phyloP scores from a whole-genome alignment of 2,329 filamentous ascomycete species.

The Colletotrichum sansevieriae region DNA sequence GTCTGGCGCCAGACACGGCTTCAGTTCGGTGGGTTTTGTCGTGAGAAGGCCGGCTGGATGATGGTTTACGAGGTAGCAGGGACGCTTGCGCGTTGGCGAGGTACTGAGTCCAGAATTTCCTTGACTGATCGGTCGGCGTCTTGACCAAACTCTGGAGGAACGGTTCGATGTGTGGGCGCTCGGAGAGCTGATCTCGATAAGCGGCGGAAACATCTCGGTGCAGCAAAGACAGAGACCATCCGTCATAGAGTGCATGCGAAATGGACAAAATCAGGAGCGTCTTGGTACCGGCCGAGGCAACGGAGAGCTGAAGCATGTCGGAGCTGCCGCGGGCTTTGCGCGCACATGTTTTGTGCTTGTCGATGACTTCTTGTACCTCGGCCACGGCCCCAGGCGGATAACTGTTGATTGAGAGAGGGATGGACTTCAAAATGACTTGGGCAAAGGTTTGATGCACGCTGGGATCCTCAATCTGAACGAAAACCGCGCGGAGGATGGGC shows the following conservation, averaged over 20 bases:
- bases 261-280: slow-evolving; percentile 75
- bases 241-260: slow-evolving; percentile 90
- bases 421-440: slow-evolving; percentile 58
- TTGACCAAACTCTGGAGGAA: slow-evolving; percentile 68
- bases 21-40: slow-evolving; percentile 55
- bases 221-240: slow-evolving; percentile 82
- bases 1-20: slow-evolving; percentile 50
- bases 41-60: slow-evolving; percentile 46
- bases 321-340: slow-evolving; percentile 50
- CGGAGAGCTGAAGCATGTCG: slow-evolving; percentile 63
- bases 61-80: slow-evolving; percentile 45
- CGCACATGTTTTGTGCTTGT: slow-evolving; percentile 55
- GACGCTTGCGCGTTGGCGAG: slow-evolving; percentile 65
- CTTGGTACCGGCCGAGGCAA: slow-evolving; percentile 51
- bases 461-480: slow-evolving; percentile 74
- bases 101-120: slow-evolving; percentile 78
- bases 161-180: slow-evolving; percentile 62
- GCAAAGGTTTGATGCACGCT: slow-evolving; percentile 64
- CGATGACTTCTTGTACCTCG: slow-evolving; percentile 53
- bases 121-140: slow-evolving; percentile 50
- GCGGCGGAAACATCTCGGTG: slow-evolving; percentile 78
- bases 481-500: slow-evolving; percentile 82
- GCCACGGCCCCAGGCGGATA: slow-evolving; percentile 46
- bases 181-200: slow-evolving; percentile 63
- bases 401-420: slow-evolving; percentile 42